Evolutionary conservation across 805 yeast species (phyloP).

Genomic region (Cyberlindnera japonica): DNA sequence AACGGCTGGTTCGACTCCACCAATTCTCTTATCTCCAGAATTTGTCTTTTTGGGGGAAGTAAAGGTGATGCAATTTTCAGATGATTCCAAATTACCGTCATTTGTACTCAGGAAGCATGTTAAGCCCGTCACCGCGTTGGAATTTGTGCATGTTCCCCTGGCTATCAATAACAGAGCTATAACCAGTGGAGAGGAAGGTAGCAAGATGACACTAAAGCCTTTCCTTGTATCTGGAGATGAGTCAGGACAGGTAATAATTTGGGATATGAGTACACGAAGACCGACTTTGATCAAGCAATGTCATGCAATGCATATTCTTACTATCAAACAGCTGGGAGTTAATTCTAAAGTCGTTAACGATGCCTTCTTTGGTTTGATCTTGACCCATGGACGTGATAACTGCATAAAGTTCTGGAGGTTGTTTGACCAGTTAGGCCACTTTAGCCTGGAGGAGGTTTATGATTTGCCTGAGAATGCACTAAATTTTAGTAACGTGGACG

Average conservation of each 20-base stretch:
- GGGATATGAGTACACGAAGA: conserved; percentile 58
- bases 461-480: conserved; percentile 68
- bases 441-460: conserved; percentile 26
- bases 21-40: too few relatives aligned
- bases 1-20: too few relatives aligned
- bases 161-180: neutral
- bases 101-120: conserved; percentile 21
- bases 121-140: conserved; percentile 14
- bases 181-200: neutral
- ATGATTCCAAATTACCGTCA: conserved; percentile 12
- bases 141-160: conserved; percentile 14
- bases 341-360: conserved; percentile 18
- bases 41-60: too few relatives aligned
- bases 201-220: conserved; percentile 12
- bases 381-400: conserved; percentile 71
- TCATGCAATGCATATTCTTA: conserved; percentile 49
- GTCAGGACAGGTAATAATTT: conserved; percentile 11
- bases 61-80: too few relatives aligned
- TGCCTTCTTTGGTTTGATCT: conserved; percentile 37
- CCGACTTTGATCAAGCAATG: conserved; percentile 57
- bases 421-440: conserved; percentile 12
- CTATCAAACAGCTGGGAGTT: conserved; percentile 44
- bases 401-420: conserved; percentile 44
- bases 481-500: conserved; percentile 65
- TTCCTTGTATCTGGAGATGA: conserved; percentile 18